A percentile compares a stretch with the other conserved stretches of the same genome.
phyloP scores from a whole-genome alignment of 1,139 yeast species.

The Diutina catenulata region DNA sequence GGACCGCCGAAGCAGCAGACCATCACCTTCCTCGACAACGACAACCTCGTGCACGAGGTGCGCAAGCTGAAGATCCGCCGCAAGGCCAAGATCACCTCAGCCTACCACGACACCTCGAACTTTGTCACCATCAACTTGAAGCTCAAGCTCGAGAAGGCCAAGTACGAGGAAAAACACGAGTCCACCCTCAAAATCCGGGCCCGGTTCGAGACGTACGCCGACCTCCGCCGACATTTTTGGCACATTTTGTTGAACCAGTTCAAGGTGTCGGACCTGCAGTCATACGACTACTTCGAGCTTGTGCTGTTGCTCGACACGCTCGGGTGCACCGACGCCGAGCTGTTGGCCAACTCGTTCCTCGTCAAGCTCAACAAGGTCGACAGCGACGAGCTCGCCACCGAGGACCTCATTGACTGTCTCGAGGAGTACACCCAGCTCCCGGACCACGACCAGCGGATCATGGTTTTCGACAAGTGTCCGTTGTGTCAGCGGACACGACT shows the following conservation, averaged over 20 bases:
- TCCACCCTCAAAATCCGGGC: conserved; percentile 54
- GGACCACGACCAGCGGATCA: conserved; percentile 25
- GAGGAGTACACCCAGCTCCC: conserved; percentile 20
- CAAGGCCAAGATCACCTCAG: conserved; percentile 17
- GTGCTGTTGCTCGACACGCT: conserved; percentile 48
- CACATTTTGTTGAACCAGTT: conserved; percentile 45
- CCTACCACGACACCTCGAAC: conserved; percentile 28
- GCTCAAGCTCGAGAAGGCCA: conserved; percentile 21
- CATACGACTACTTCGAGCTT: conserved; percentile 43
- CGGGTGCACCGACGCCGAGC: conserved; percentile 46
- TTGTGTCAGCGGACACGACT: conserved; percentile 57
- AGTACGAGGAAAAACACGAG: conserved; percentile 24
- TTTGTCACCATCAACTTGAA: conserved; percentile 31
- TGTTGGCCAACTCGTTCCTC: conserved; percentile 34
- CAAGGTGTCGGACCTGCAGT: conserved; percentile 17
- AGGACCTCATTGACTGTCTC: conserved; percentile 44
- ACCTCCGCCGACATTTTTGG: conserved; percentile 64
- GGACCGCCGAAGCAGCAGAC: conserved; percentile 6
- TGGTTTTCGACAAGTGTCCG: conserved; percentile 64
- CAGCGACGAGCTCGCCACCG: conserved; percentile 42
- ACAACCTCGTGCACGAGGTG: conserved; percentile 19
- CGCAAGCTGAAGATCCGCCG: conserved; percentile 18
- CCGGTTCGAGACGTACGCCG: conserved; percentile 57
- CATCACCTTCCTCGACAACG: conserved; percentile 20
- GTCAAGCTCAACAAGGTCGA: conserved; percentile 27